Percentiles rank a stretch among this genome's conserved stretches.
phyloP scores from a whole-genome alignment of 495 filamentous ascomycete genomes.

The Penicillium atrosanguineum region DNA sequence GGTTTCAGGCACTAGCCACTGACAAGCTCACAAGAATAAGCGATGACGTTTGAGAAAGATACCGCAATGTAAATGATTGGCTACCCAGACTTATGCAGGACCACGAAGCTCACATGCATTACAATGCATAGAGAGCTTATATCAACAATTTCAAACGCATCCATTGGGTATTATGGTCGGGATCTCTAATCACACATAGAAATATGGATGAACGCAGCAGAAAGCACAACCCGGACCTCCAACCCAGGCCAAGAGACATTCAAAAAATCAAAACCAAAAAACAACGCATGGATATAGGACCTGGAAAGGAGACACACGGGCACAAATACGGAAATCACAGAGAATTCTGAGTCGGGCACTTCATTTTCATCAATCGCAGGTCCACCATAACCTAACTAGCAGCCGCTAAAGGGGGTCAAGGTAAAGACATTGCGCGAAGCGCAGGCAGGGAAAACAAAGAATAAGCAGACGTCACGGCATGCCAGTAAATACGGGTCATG shows the following conservation, averaged over 20 bases:
- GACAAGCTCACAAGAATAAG: too few relatives aligned
- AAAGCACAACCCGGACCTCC: slow-evolving; percentile 9
- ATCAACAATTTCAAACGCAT: slow-evolving; percentile 12
- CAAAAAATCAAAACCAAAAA: slow-evolving; percentile 1
- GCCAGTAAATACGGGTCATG: slow-evolving; percentile 14
- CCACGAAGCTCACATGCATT: not conserved
- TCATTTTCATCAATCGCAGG: slow-evolving; percentile 14
- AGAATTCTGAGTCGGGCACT: slow-evolving; percentile 22
- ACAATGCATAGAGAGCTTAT: not conserved
- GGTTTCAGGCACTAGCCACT: too few relatives aligned
- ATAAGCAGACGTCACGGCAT: slow-evolving; percentile 19
- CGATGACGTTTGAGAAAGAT: too few relatives aligned
- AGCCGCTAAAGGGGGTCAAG: not conserved
- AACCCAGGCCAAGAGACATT: slow-evolving; percentile 7
- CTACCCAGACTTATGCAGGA: not conserved
- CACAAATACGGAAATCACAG: slow-evolving; percentile 15
- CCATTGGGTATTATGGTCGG: slow-evolving; percentile 23
- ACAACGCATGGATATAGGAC: slow-evolving; percentile 26
- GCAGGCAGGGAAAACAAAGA: slow-evolving; percentile 3
- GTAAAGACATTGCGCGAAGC: not conserved
- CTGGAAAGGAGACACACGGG: slow-evolving; percentile 7
- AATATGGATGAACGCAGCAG: slow-evolving; percentile 3
- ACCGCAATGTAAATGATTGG: too few relatives aligned
- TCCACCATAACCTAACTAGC: not conserved
- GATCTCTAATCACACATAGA: slow-evolving; percentile 13